Evolutionary conservation across 2,329 filamentous ascomycete species (phyloP), one percentile per base, ranked within the genome.

Genomic region (Exophiala mesophila): DNA sequence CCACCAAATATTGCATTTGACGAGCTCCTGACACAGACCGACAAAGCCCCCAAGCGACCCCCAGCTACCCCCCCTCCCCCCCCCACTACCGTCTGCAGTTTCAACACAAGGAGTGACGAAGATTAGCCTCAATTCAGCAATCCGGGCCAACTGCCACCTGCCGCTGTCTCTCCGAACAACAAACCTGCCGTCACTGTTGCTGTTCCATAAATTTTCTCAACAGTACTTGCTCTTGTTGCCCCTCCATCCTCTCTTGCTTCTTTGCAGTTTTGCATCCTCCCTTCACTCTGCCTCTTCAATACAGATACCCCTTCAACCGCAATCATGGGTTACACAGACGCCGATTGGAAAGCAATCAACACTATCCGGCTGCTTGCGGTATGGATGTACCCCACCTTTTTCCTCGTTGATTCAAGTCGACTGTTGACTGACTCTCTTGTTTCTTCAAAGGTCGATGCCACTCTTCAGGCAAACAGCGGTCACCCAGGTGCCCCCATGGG

Each of bases 401-500:
- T n/a, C n/a, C n/a, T n/a, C n/a, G n/a, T n/a, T n/a, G n/a, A n/a
- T n/a, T n/a, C n/a, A n/a, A n/a, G n/a, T n/a, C n/a, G n/a, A n/a
- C n/a, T n/a, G n/a, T n/a, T n/a, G 41, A 45, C 61, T 65, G 53
- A 65, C 42, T 49, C 37, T 39, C 12, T 12, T 26, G 31, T 45
- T 28, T 42, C 49, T 41, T 44, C 57, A 49, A 66, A 98, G 92
- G 86, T 88, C 75, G 92, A 98, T 96, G 92, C 90, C 68, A 96
- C 89, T 63, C 82, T 83, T 71, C 77, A 85, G 68, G 88, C 90
- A 68, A 97, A 97, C 80, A 96, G 90, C 55, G 92, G 92, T 66
- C 92, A 98, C 75, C 92, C 92, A 63, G 92, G 92, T 78, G 92
- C 92, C 68, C 92, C 92, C 62, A 98, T 98, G 92, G 50, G 48